Evolutionary conservation across 164 flowering plant species (phyloP), one percentile per base, ranked within the genome.

Genomic region (Echeveria elegans): DNA sequence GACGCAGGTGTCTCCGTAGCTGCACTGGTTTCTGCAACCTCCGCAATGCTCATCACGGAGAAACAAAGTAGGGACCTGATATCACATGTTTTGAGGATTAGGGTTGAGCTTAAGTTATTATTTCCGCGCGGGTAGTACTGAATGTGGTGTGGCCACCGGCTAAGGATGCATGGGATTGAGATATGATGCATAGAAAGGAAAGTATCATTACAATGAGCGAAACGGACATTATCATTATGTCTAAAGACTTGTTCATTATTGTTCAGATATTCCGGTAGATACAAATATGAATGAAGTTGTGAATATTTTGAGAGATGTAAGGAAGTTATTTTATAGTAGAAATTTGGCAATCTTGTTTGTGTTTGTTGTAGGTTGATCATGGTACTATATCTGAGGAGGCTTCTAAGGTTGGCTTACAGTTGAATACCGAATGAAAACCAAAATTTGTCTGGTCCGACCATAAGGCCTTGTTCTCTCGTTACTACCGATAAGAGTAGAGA

Each of bases 61-160:
- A 61, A 69, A 71, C 23, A 71, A 6, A 45, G 26, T 60, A 14
- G 73, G 69, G 6, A 12, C 31, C 59, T 56, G 67, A n/a, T n/a
- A 31, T 71, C 67, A 30, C 73, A 71, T 16, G 69, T 71, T 53
- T 38, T 41, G 52, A 24, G 24, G 29, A 40, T 62, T 32, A 19
- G 26, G 23, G 37, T 62, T 53, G 59, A 21, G 15, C 14, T 53
- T 23, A 18, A 43, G 59, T 24, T 24, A 23, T 53, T 48, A 5
- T 5, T 8, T 5, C 24, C 30, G 15, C 2, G 24, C 8, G 14
- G 9, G 8, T 1, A 7, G 24, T 53, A 53, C 29, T 53, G 30
- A 19, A 12, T 21, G 15, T 53, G 29, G 29, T 43, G 47, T 43
- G 16, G 18, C 21, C 28, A 23, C 6, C 5, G 23, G 53, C 53